Evolutionary conservation across 1,139 yeast species (phyloP), one percentile per base, ranked within the genome.

Genomic region (Zygosaccharomyces sapae): DNA sequence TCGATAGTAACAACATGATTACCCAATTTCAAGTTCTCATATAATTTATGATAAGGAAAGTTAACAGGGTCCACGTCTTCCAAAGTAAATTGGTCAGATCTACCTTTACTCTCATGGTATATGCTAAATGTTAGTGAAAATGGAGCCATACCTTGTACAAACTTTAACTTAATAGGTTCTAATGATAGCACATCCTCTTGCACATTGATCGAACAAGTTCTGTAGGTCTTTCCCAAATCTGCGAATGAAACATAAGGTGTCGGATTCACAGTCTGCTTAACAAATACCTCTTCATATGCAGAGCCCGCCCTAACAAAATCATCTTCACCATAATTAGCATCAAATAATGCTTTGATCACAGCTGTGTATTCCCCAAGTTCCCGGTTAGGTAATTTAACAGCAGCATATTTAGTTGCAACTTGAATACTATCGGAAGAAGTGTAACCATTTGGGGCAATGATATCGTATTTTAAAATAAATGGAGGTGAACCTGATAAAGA

Each of bases 401-500:
- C 74, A 2, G 77, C 79, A 55, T 69, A 70, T 55, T 71, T 74
- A 8, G 81, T 72, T 0, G 80, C 74, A 24, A 77, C 81, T 45
- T 75, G 81, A 12, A 76, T 62, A 33, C 70, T 70, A 53, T 66
- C 61, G 19, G 65, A 51, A 3, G 56, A 40, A 22, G 58, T 55
- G 24, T 57, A 55, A 27, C 86, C 88, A 57, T 68, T 71, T 3
- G 96, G 94, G 39, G 77, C 71, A 31, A 69, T 70, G 24, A 87
- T 70, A 33, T 81, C 80, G 61, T 89, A 90, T 45, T 80, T 80
- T 34, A 90, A 70, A 7, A 78, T 68, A 57, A 88, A 89, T 27
- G 97, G 97, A 0, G 85, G 74, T 3, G 77, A 69, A 0, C 96
- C 96, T 39, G 69, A 61, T 18, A 81, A 66, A 2, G 70, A 63